Conservation (phyloP, 352 stramenopile genomes). For the Phytopythium helicoides region DNA sequence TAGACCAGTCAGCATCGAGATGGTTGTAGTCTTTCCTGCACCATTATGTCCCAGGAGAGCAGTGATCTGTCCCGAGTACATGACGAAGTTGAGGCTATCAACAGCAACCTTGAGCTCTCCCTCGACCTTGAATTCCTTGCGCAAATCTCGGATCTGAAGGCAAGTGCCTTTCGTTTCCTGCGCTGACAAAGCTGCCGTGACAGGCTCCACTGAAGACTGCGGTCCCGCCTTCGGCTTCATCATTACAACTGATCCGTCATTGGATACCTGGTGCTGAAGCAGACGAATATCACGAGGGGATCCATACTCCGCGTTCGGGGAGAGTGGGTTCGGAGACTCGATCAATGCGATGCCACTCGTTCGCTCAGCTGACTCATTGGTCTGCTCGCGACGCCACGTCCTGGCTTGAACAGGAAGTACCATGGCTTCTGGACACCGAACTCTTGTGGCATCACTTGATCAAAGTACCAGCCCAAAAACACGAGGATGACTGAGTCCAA, state of each 20-base stretch:
- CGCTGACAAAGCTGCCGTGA: constrained; percentile 32
- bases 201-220: constrained; percentile 40
- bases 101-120: constrained; percentile 82
- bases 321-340: constrained; percentile 19
- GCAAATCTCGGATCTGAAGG: constrained; percentile 43
- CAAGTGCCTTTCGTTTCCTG: constrained; percentile 43
- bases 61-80: constrained; percentile 94
- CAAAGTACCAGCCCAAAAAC: constrained; percentile 89
- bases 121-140: constrained; percentile 60
- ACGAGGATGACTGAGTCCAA: constrained; percentile 85
- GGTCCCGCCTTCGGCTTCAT: constrained; percentile 13
- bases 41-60: constrained; percentile 86
- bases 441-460: constrained; percentile 90
- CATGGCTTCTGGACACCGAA: constrained; percentile 88
- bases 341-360: constrained; percentile 12
- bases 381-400: constrained; percentile 14
- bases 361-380: not conserved
- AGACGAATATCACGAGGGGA: too few relatives aligned
- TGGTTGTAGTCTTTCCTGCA: constrained; percentile 90
- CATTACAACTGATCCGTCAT: constrained; percentile 13
- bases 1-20: constrained; percentile 93
- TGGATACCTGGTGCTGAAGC: constrained; percentile 26
- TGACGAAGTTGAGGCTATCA: constrained; percentile 77
- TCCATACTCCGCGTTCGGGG: constrained; percentile 23
- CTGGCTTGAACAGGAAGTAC: constrained; percentile 85